These are phyloP conservation scores for Annulohypoxylon truncatum DNA, from an alignment of 2,329 filamentous ascomycete species.

Conservation along the genomic window DNA sequence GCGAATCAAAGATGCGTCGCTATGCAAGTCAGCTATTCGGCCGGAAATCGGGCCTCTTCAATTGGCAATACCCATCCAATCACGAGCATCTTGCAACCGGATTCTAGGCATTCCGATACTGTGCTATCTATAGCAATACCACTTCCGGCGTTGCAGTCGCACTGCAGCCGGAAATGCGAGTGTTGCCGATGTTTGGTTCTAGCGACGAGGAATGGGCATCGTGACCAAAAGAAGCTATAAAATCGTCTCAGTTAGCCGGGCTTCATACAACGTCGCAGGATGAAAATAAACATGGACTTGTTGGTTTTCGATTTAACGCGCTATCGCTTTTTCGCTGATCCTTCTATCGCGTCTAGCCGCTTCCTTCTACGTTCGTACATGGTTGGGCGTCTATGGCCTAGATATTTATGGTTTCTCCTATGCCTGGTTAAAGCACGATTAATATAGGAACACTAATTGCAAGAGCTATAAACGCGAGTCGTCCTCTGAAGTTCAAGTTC, in stretches of 20 bases:
- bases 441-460: neutral
- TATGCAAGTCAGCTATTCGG: conserved; percentile 9
- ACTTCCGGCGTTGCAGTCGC: conserved; percentile 8
- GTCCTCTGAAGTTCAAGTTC: too few relatives aligned
- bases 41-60: conserved; percentile 14
- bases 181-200: neutral
- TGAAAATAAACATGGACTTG: neutral
- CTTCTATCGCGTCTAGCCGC: conserved; percentile 7
- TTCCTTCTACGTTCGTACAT: neutral
- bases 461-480: neutral
- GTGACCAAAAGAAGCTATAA: neutral
- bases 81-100: conserved; percentile 4
- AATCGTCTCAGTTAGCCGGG: neutral
- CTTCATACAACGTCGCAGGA: neutral
- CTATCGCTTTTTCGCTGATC: neutral
- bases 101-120: conserved; percentile 19
- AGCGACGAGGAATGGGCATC: neutral
- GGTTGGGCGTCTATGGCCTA: neutral
- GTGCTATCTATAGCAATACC: conserved; percentile 24
- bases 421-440: neutral
- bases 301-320: neutral
- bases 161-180: conserved; percentile 2
- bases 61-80: neutral
- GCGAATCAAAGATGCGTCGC: neutral
- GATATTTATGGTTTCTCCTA: neutral